A percentile compares a stretch with the other conserved stretches of the same genome.
Conservation (phyloP, 1,284 basidiomycete genomes). For the Cystobasidiaceae sp. region DNA sequence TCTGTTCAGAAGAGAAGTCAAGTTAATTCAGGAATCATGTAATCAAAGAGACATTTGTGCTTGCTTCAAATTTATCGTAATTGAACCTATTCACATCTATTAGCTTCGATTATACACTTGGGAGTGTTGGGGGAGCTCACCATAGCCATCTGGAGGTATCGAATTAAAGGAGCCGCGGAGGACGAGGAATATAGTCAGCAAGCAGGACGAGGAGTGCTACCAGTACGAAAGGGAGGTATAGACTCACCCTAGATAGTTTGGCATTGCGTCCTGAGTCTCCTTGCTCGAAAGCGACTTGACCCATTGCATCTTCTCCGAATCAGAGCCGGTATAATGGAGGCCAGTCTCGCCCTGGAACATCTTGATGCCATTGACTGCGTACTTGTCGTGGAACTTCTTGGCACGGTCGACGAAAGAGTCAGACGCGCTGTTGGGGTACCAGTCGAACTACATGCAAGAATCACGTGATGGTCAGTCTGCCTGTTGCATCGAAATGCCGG, state of each 20-base stretch:
- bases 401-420: slow-evolving; percentile 22
- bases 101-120: too few species aligned
- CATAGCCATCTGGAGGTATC: not conserved
- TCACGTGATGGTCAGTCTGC: too few species aligned
- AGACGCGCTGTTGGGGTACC: slow-evolving; percentile 15
- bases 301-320: slow-evolving; percentile 27
- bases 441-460: slow-evolving; percentile 6
- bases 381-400: slow-evolving; percentile 28
- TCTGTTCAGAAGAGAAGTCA: not conserved
- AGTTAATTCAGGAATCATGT: not conserved
- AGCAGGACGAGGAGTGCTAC: not conserved
- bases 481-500: too few species aligned
- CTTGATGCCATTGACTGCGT: slow-evolving; percentile 13
- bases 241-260: slow-evolving; percentile 19
- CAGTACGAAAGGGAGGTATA: not conserved
- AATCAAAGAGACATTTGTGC: not conserved
- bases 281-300: slow-evolving; percentile 8
- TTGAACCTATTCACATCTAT: slow-evolving; percentile 8
- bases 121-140: not conserved
- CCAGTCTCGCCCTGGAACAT: slow-evolving; percentile 30
- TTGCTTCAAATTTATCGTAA: slow-evolving; percentile 26
- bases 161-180: not conserved
- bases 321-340: slow-evolving; percentile 21
- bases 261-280: slow-evolving; percentile 23
- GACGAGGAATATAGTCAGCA: not conserved